phyloP scores from a whole-genome alignment of 1,284 basidiomycete species.

The Cystobasidium slooffiae region DNA sequence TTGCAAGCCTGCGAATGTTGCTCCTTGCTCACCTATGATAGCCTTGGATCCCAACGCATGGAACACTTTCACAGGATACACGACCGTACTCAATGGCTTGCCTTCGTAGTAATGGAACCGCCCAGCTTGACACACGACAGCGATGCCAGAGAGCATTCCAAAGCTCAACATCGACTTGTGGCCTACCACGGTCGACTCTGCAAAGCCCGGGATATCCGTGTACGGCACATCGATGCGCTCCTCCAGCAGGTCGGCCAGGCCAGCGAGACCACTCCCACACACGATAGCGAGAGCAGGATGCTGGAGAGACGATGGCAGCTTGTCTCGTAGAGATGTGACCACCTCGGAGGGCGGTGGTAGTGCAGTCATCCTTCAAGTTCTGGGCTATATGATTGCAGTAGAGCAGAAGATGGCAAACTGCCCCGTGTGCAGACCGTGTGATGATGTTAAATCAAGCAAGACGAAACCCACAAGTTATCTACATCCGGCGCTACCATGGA shows the following conservation, averaged over 20 bases:
- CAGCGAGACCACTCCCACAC: slow-evolving; percentile 51
- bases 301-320: slow-evolving; percentile 28
- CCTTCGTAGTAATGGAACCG: slow-evolving; percentile 49
- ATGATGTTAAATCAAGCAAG: too few species aligned
- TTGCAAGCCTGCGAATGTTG: too few species aligned
- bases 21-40: slow-evolving; percentile 35
- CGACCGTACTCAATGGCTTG: slow-evolving; percentile 44
- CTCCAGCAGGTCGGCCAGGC: slow-evolving; percentile 49
- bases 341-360: slow-evolving; percentile 21
- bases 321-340: slow-evolving; percentile 8
- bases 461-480: too few species aligned
- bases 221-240: slow-evolving; percentile 51
- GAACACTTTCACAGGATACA: slow-evolving; percentile 49
- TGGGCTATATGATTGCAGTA: too few species aligned
- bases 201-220: slow-evolving; percentile 50
- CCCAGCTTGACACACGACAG: slow-evolving; percentile 52
- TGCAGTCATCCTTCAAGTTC: too few species aligned
- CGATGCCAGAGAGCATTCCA: slow-evolving; percentile 48
- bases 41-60: slow-evolving; percentile 47
- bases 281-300: slow-evolving; percentile 50
- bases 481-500: too few species aligned
- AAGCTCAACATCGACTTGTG: slow-evolving; percentile 51
- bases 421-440: too few species aligned
- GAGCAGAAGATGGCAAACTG: too few species aligned
- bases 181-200: slow-evolving; percentile 48